A percentile compares a stretch with the other conserved stretches of the same genome.
Conservation (phyloP, 2,329 filamentous ascomycete species). For the Penicillium sp. region DNA sequence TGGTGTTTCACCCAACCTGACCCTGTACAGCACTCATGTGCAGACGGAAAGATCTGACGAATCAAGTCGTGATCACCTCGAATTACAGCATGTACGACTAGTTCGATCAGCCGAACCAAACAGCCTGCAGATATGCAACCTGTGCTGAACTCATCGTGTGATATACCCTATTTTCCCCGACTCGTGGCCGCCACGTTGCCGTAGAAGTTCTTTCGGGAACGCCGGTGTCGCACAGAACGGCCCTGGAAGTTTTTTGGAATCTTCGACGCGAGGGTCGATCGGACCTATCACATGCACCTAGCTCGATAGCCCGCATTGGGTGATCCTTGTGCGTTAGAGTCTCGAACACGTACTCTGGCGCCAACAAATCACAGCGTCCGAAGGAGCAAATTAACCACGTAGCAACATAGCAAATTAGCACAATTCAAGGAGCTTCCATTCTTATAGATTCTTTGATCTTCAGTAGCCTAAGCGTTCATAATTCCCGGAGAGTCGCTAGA, state of each 20-base stretch:
- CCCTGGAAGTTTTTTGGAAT: conserved; percentile 21
- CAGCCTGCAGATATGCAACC: neutral
- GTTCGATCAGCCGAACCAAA: neutral
- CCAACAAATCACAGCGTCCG: too few species aligned
- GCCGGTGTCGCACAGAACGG: conserved; percentile 16
- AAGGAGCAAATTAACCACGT: too few species aligned
- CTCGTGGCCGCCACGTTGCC: conserved; percentile 40
- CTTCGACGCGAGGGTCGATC: conserved; percentile 9
- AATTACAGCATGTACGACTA: neutral
- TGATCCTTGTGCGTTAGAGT: neutral
- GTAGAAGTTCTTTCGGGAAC: conserved; percentile 5
- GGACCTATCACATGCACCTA: conserved; percentile 2
- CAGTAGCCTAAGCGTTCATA: neutral
- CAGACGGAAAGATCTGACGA: neutral
- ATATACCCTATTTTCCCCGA: conserved; percentile 9
- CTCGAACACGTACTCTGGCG: neutral
- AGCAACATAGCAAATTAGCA: too few species aligned
- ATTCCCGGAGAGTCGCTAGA: neutral
- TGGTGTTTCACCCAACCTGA: neutral
- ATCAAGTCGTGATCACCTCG: neutral
- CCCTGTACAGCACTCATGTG: neutral
- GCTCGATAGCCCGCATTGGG: neutral
- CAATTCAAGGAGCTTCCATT: too few species aligned
- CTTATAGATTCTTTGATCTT: too few species aligned
- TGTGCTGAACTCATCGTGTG: conserved; percentile 4